Percentiles rank a stretch among this genome's conserved stretches.
Conservation (phyloP, 805 yeast species). For the Starmerella floricola region DNA sequence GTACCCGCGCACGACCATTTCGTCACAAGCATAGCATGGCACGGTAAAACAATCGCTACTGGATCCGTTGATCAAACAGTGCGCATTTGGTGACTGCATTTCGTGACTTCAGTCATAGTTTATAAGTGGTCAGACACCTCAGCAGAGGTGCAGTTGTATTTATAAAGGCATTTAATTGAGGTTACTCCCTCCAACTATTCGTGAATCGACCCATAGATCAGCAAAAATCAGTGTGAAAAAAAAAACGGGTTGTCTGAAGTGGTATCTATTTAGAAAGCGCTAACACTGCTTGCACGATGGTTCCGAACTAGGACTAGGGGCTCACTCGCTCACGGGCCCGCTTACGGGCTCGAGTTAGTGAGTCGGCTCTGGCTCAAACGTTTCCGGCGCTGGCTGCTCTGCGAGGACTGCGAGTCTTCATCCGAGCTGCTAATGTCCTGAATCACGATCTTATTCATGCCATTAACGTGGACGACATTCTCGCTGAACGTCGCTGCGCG, state of each 20-base stretch:
- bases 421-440: constrained; percentile 10
- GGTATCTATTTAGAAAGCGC: no score
- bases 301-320: no score
- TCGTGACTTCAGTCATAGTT: neutral
- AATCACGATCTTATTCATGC: constrained; percentile 74
- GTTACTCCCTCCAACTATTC: no score
- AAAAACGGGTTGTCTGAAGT: no score
- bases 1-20: constrained; percentile 62
- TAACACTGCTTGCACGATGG: no score
- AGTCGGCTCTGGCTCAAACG: neutral
- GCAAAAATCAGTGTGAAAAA: no score
- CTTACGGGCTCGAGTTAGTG: neutral
- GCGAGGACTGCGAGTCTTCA: neutral
- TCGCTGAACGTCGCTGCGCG: constrained; percentile 58
- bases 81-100: constrained; percentile 37
- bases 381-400: neutral
- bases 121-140: neutral
- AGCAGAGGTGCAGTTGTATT: no score
- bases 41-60: constrained; percentile 39
- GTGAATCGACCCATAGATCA: no score
- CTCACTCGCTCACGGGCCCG: no score
- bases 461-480: constrained; percentile 69
- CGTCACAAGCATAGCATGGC: constrained; percentile 42
- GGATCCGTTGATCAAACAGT: constrained; percentile 51
- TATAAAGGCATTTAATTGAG: neutral